Conservation (phyloP, 257 asterid genomes). For the Thymus quinquecostatus region DNA sequence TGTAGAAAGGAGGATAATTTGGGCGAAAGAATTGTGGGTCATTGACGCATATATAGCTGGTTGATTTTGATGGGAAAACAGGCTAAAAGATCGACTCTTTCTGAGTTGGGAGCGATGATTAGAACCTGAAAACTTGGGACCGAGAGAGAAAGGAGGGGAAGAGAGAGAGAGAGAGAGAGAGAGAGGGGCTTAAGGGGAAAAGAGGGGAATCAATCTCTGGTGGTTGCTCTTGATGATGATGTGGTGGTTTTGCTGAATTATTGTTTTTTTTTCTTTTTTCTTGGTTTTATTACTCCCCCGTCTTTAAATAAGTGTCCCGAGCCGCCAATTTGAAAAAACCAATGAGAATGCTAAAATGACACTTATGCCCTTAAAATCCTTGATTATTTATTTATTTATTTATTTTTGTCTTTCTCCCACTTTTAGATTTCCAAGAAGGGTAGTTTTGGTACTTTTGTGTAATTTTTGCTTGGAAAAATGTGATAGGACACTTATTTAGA, state of each 20-base stretch:
- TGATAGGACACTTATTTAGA: too few species aligned
- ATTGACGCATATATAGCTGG: constrained; percentile 36
- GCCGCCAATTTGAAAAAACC: too few species aligned
- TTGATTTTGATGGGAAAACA: constrained; percentile 23
- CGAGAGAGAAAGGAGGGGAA: constrained; percentile 17
- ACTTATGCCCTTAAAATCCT: too few species aligned
- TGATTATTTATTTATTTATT: too few species aligned
- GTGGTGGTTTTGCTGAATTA: constrained; percentile 34
- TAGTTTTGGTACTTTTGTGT: too few species aligned
- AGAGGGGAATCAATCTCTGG: constrained; percentile 36
- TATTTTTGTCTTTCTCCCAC: too few species aligned
- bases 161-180: constrained; percentile 7
- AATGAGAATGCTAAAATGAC: too few species aligned
- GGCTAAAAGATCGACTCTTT: constrained; percentile 40
- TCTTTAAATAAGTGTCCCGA: too few species aligned
- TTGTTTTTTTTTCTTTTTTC: constrained; percentile 1
- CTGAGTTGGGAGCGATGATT: constrained; percentile 51
- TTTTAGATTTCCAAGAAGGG: too few species aligned
- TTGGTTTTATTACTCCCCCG: background rate
- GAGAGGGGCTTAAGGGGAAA: constrained; percentile 31
- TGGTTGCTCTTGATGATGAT: constrained; percentile 39
- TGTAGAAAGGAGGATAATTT: constrained; percentile 12
- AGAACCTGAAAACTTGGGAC: constrained; percentile 47
- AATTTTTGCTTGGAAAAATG: too few species aligned
- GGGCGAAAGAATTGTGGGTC: constrained; percentile 28